Base-by-base conservation (phyloP, 768 basidiomycete species). In the Phaffia tasmanica region DNA sequence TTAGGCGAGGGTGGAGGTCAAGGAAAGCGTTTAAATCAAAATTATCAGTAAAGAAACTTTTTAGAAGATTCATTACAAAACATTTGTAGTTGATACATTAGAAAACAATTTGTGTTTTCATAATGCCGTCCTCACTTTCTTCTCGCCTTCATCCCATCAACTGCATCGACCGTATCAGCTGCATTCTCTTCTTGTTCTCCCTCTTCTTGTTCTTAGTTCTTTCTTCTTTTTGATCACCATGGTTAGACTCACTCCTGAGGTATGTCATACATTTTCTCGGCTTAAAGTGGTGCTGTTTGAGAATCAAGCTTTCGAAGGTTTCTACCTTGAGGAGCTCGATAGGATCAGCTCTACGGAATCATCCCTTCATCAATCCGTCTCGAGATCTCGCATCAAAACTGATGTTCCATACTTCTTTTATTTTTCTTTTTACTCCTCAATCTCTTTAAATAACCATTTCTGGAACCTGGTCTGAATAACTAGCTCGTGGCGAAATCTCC, bases 241-340 rank as follows among this genome's bases (percentile, higher is more conserved):
- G 67, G 67, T 69, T 63, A 69, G 63, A 63, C 67, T 69, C 46
- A 69, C 67, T 57, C 67, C 67, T 35, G 67, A 69, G 49, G 67
- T 69, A 30, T n/a, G 67, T 55, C n/a, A 23, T 54, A 23, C 4
- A 5, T 9, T 54, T 15, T 4, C 35, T 54, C 53, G 4, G 15
- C 15, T 15, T 16, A 48, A 25, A 9, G 14, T 47, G 19, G 14
- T 30, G 1, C 63, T 51, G 4, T 18, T 23, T 29, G 30, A 23
- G 7, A 23, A 6, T 3, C 1, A 11, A n/a, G 3, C 25, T 25
- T 4, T 47, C 5, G 18, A 25, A 59, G 14, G 23, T 8, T 25
- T 35, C 29, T 19, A 0, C n/a, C 35, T n/a, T 14, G 11, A 25
- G 11, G 46, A 23, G 3, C n/a, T 42, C 35, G 35, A 42, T 27